Conservation (phyloP, 768 basidiomycete species). For the Cubamyces lactineus region DNA sequence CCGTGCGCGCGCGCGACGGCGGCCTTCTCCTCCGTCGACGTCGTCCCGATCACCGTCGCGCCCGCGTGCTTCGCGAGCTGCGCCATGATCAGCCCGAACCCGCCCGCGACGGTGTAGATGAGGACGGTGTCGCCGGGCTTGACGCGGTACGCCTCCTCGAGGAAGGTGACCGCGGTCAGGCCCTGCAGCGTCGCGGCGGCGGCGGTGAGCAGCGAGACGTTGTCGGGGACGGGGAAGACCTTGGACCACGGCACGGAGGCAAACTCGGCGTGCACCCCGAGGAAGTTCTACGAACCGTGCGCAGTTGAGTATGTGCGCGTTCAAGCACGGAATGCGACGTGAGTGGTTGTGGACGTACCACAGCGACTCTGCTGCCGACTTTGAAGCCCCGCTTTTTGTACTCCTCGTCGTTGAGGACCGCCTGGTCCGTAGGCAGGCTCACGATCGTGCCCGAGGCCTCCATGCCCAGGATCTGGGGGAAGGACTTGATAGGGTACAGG, state of each 20-base stretch:
- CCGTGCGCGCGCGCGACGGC: constrained; percentile 77
- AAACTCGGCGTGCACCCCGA: constrained; percentile 72
- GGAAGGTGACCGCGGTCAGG: constrained; percentile 74
- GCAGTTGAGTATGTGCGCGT: background rate
- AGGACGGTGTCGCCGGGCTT: constrained; percentile 79
- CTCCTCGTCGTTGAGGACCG: constrained; percentile 59
- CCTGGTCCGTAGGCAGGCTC: constrained; percentile 67
- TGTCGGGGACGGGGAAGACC: constrained; percentile 66
- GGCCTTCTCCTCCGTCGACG: constrained; percentile 84
- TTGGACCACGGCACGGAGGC: constrained; percentile 63
- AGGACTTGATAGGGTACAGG: constrained; percentile 57
- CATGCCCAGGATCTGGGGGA: constrained; percentile 73
- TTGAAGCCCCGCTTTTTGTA: constrained; percentile 67
- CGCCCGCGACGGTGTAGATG: constrained; percentile 91
- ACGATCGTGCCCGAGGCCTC: constrained; percentile 82
- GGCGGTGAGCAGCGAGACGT: constrained; percentile 60
- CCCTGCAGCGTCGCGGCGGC: constrained; percentile 76
- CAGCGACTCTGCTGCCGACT: constrained; percentile 74
- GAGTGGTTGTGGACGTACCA: constrained; percentile 42
- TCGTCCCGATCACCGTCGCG: constrained; percentile 91
- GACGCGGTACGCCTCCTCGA: constrained; percentile 85
- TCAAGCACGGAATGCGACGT: background rate
- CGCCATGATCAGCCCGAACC: constrained; percentile 70
- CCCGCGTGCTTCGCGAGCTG: constrained; percentile 76
- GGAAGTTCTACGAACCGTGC: constrained; percentile 10